Conservation (phyloP, 2,329 filamentous ascomycete genomes). For the Chaetothyriales sp. region DNA sequence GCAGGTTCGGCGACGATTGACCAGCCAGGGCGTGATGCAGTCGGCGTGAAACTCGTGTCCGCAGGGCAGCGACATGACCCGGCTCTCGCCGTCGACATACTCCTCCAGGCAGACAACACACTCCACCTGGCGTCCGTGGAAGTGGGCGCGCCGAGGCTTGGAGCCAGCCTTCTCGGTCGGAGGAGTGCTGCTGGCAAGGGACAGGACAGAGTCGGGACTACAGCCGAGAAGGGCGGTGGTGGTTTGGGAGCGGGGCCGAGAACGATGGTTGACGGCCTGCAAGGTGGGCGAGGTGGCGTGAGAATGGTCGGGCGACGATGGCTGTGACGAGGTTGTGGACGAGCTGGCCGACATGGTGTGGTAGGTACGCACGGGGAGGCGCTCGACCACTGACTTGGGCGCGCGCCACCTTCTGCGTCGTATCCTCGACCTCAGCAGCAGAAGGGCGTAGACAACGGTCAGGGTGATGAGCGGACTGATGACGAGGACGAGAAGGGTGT, state of each 20-base stretch:
- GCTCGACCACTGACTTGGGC: conserved; percentile 91
- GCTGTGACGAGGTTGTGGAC: conserved; percentile 41
- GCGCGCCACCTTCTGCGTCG: conserved; percentile 83
- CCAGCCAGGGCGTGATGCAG: conserved; percentile 98
- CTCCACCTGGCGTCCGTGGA: conserved; percentile 58
- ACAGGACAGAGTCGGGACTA: conserved; percentile 3
- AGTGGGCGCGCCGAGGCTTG: conserved; percentile 39
- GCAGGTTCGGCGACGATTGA: conserved; percentile 87
- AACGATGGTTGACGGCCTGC: conserved; percentile 21
- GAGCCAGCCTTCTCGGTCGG: conserved; percentile 19
- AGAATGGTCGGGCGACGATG: conserved; percentile 50
- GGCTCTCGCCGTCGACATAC: conserved; percentile 84
- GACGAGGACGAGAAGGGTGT: conserved; percentile 91
- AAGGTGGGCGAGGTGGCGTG: conserved; percentile 72
- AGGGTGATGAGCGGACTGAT: conserved; percentile 85
- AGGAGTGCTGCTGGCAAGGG: conserved; percentile 13
- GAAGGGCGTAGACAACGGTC: conserved; percentile 78
- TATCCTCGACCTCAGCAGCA: conserved; percentile 77
- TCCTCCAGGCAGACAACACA: conserved; percentile 96
- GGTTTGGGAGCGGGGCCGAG: conserved; percentile 28
- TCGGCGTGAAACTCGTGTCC: conserved; percentile 95
- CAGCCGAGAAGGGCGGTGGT: conserved; percentile 21
- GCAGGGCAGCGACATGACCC: conserved; percentile 93
- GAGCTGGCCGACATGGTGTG: conserved; percentile 62
- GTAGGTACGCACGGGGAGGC: conserved; percentile 88